Evolutionary conservation across 495 filamentous ascomycete species (phyloP).

Genomic region (Evernia prunastri): DNA sequence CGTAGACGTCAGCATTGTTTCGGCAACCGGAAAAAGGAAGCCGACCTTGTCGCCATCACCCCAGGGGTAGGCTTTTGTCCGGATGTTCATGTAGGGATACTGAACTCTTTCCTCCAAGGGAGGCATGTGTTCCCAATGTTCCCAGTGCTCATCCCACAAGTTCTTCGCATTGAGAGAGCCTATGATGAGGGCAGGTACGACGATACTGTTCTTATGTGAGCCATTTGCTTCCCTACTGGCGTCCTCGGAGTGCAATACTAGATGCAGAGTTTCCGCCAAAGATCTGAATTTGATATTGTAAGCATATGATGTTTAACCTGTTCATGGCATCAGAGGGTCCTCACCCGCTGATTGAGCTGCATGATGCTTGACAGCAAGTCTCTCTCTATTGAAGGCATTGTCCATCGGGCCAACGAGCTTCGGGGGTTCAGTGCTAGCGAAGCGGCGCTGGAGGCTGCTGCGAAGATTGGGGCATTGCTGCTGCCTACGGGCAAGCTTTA

Average conservation of each 20-base stretch:
- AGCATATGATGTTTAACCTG: not conserved
- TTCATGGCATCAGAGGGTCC: not conserved
- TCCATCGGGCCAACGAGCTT: conserved; percentile 51
- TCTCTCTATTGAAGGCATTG: conserved; percentile 85
- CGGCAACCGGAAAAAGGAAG: conserved; percentile 9
- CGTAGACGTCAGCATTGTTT: not conserved
- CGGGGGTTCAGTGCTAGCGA: conserved; percentile 50
- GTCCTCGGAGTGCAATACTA: conserved; percentile 52
- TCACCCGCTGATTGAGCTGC: conserved; percentile 71
- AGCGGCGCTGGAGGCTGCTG: conserved; percentile 57
- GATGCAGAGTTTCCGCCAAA: conserved; percentile 90
- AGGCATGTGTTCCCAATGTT: conserved; percentile 81
- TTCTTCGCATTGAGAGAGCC: conserved; percentile 73
- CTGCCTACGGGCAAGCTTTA: conserved; percentile 51
- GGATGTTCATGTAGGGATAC: conserved; percentile 93
- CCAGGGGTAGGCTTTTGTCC: conserved; percentile 84
- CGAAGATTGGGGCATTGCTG: conserved; percentile 51
- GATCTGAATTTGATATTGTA: conserved; percentile 46
- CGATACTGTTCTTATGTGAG: conserved; percentile 43
- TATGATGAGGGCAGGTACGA: conserved; percentile 62
- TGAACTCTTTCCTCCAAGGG: conserved; percentile 81
- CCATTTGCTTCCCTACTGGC: not conserved
- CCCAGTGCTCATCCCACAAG: conserved; percentile 92
- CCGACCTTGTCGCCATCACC: conserved; percentile 88
- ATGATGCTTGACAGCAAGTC: conserved; percentile 77